Conservation (phyloP, 192 early-diverging fungal genomes). For the Coemansia sp. region DNA sequence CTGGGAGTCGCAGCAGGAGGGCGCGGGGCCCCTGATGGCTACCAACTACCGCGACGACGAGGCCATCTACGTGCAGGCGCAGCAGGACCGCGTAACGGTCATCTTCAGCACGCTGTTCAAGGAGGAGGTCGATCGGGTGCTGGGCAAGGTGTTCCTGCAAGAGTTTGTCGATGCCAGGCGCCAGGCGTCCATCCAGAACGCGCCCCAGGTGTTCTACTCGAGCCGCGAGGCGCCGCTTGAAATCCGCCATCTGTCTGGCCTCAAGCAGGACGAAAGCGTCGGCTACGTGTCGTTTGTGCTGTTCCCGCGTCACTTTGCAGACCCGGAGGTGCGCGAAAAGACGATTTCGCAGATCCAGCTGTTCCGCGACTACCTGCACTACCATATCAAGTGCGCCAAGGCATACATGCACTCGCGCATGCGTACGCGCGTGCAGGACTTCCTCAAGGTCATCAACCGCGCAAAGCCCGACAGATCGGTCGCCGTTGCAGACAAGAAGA, state of each 20-base stretch:
- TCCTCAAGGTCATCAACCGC: constrained; percentile 97
- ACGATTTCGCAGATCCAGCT: constrained; percentile 95
- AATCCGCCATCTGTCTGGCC: constrained; percentile 70
- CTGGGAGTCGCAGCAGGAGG: constrained; percentile 69
- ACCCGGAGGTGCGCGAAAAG: constrained; percentile 71
- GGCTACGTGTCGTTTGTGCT: constrained; percentile 98
- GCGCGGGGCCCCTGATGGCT: constrained; percentile 79
- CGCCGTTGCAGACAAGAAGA: constrained; percentile 71
- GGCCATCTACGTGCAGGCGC: constrained; percentile 87
- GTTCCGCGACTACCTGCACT: constrained; percentile 98
- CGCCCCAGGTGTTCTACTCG: constrained; percentile 95
- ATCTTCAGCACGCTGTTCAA: constrained; percentile 96
- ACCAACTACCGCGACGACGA: constrained; percentile 93
- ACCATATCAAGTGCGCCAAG: constrained; percentile 99
- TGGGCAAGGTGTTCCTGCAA: constrained; percentile 96
- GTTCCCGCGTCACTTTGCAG: constrained; percentile 85
- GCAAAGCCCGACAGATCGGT: constrained; percentile 84
- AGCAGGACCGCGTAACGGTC: constrained; percentile 92
- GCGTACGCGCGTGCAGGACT: constrained; percentile 89
- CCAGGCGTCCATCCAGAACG: constrained; percentile 81
- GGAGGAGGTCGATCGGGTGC: constrained; percentile 94
- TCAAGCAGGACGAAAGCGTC: constrained; percentile 77
- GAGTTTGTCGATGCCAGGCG: constrained; percentile 99
- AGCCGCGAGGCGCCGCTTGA: constrained; percentile 92
- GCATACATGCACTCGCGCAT: constrained; percentile 99